Base-by-base conservation (phyloP, 1,284 basidiomycete genomes). In the Leccinum insolens region DNA sequence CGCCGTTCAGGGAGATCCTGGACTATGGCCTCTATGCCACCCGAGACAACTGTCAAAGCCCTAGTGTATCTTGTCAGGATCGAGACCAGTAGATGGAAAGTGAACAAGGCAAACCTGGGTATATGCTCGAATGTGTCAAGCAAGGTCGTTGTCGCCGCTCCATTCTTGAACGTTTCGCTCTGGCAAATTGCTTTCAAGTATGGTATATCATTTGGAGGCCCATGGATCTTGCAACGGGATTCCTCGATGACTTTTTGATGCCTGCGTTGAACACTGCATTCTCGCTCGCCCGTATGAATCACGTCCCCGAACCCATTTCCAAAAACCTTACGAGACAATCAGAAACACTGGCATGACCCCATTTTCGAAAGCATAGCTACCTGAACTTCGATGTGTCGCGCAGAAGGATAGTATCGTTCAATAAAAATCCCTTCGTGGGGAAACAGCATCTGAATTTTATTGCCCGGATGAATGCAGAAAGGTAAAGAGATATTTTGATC, bases 241-340 rank as follows among this genome's bases (percentile, higher is more conserved):
- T 92, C 91, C 73, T 93, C 91, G 39, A 93, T 85, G 5, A 93
- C 85, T 74, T 93, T 93, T 77, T 93, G 91, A 72, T 92, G 87
- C 31, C 91, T 79, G 37, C 91, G 81, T 74, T 93, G 91, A 17
- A 91, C 80, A 58, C 86, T 89, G 71, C 89, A 91, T 75, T 93
- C 91, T 11, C 91, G 82, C 73, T 92, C 90, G 41, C 89, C 87
- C 80, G 91, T 85, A 74, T 90, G 88, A 14, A 91, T 80, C 3
- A 85, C 86, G 64, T 86, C 80, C 5, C 86, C 86, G 0, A 75
- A 62, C 0, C 89, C 89, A 74, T 92, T 85, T 15, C 90, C 91
- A 70, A 92, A 90, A 0, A 92, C 83, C 84, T 88, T 60, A 6
- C 3, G 31, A 11, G 59, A 37, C 28, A 6, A 58, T 66, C 37